Conservation (phyloP, 495 filamentous ascomycete species). For the Lasiosphaeris hirsuta region DNA sequence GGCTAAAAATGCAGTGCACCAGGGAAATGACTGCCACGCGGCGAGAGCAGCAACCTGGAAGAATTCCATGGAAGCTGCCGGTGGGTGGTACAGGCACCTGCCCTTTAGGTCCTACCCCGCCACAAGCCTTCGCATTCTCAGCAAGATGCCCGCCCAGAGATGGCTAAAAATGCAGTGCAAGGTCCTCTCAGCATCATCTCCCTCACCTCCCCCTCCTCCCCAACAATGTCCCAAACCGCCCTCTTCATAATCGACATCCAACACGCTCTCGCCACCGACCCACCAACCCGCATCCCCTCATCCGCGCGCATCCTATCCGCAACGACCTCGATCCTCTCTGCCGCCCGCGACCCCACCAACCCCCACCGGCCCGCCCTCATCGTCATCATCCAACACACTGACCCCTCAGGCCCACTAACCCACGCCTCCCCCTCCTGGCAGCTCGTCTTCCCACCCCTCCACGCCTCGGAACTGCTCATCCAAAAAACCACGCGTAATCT, state of each 20-base stretch:
- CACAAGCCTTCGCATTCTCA: too few relatives aligned
- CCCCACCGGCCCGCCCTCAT: slow-evolving; percentile 10
- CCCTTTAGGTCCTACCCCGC: too few relatives aligned
- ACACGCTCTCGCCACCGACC: slow-evolving; percentile 23
- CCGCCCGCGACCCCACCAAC: slow-evolving; percentile 4
- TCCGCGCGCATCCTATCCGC: slow-evolving; percentile 19
- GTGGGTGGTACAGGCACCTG: too few relatives aligned
- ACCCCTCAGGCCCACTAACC: slow-evolving; percentile 20
- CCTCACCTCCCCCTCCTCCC: too few relatives aligned
- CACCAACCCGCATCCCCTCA: slow-evolving; percentile 23
- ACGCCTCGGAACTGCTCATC: slow-evolving; percentile 18
- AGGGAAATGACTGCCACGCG: too few relatives aligned
- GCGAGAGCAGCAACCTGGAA: too few relatives aligned
- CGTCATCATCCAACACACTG: slow-evolving; percentile 34
- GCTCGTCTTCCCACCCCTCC: slow-evolving; percentile 29
- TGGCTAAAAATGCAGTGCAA: too few relatives aligned
- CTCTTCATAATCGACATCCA: slow-evolving; percentile 39
- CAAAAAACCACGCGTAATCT: slow-evolving; percentile 27
- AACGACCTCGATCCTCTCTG: slow-evolving; percentile 11
- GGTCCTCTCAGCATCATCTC: too few relatives aligned
- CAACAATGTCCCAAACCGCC: slow-evolving; percentile 4
- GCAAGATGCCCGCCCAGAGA: too few relatives aligned
- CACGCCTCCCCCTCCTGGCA: slow-evolving; percentile 29
- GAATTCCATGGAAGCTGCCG: too few relatives aligned
- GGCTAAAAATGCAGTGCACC: too few relatives aligned